These are phyloP conservation scores for Rhododendron williamsianum DNA, from an alignment of 148 eudicot species.

Conservation along the genomic window DNA sequence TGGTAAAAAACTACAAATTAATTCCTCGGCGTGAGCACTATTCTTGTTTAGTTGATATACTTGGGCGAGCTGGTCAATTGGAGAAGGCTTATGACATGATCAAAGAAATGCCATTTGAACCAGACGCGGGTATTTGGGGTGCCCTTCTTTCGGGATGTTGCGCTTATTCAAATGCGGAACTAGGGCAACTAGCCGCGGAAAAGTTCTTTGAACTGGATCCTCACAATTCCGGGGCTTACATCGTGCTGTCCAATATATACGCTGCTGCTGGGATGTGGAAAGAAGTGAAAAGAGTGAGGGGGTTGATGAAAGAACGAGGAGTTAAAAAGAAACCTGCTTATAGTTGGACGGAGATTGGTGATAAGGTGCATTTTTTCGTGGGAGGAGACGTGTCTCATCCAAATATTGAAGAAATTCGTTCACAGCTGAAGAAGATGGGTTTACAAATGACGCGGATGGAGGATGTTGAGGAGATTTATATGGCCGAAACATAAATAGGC, in stretches of 20 bases:
- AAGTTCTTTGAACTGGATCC: slow-evolving; percentile 33
- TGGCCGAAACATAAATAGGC: neutral
- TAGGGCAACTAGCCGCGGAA: slow-evolving; percentile 37
- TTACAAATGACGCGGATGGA: slow-evolving; percentile 20
- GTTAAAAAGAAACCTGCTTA: slow-evolving; percentile 30
- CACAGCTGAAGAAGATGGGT: slow-evolving; percentile 22
- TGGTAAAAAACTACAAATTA: slow-evolving; percentile 28
- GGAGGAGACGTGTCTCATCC: slow-evolving; percentile 31
- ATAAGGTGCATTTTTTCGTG: slow-evolving; percentile 24
- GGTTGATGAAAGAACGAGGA: slow-evolving; percentile 31
- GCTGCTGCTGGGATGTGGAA: slow-evolving; percentile 40
- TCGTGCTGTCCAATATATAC: slow-evolving; percentile 36
- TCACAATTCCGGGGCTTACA: slow-evolving; percentile 29
- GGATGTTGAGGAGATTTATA: slow-evolving; percentile 6
- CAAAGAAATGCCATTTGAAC: slow-evolving; percentile 32
- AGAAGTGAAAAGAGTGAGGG: slow-evolving; percentile 30
- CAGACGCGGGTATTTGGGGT: slow-evolving; percentile 37
- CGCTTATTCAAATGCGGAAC: slow-evolving; percentile 26
- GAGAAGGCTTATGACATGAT: slow-evolving; percentile 34
- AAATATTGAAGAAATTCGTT: slow-evolving; percentile 24
- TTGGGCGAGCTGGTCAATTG: slow-evolving; percentile 39
- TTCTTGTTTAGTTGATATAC: slow-evolving; percentile 42
- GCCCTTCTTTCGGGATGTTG: slow-evolving; percentile 47
- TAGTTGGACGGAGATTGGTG: slow-evolving; percentile 36
- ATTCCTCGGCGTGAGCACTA: slow-evolving; percentile 34